Evolutionary conservation across 768 basidiomycete species (phyloP), one percentile per base, ranked within the genome.

Genomic region (Cystofilobasidium macerans): DNA sequence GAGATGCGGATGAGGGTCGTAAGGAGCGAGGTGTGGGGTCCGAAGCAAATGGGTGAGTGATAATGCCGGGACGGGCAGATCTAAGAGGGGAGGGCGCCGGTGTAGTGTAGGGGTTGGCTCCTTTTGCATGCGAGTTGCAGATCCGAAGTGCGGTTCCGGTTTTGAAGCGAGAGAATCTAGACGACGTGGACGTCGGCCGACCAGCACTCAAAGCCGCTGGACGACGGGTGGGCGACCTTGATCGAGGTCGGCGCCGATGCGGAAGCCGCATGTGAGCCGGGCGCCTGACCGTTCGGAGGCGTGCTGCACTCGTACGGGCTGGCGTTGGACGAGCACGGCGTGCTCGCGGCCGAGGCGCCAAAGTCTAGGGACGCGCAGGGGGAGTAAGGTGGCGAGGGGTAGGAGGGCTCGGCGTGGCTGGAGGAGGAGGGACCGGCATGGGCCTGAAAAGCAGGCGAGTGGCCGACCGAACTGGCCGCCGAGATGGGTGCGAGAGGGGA

Each of bases 291-390:
- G 51, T 54, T 54, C 2, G 51, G 51, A 26, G 51, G 51, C 51
- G 51, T 54, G 28, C 32, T 54, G 51, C 51, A 54, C 51, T 54
- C 51, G 28, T 30, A 22, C 4, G 26, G 51, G 13, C 28, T 32
- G 5, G 51, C 16, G 30, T 54, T 54, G 51, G 51, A 32, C 28
- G 28, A 30, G 18, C 28, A 6, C 28, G 51, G 51, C 9, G 51
- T 54, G 51, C 28, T 30, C 28, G 51, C 51, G 51, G 51, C 26
- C 28, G 51, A 54, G 28, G 16, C 18, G 51, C 28, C 30, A 32
- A 54, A 54, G 51, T 54, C 51, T 54, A 54, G 51, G 13, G 51
- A 54, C 4, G 51, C 51, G 51, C 51, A 54, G 28, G 51, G 51
- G 12, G 51, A 54, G 51, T 54, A 54, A 32, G 51, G 51, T 18